Percentiles rank a stretch among this genome's conserved stretches.
phyloP scores from a whole-genome alignment of 78 protist species.

The Protostelium mycophagum region DNA sequence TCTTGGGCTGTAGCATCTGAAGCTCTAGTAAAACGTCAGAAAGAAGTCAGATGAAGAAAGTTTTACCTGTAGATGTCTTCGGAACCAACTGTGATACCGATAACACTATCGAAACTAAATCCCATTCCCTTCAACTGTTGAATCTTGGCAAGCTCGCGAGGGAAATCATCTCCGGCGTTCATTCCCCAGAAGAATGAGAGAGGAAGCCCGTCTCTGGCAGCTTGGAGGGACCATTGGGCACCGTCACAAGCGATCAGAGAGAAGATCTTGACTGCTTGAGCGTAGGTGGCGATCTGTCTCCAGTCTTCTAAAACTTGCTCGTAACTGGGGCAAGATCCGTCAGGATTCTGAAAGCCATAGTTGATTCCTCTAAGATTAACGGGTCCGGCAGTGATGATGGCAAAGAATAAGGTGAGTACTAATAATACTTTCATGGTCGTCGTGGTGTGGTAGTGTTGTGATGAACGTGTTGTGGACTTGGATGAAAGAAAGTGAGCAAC shows the following conservation, averaged over 20 bases:
- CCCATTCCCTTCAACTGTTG: neutral
- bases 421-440: too few species aligned
- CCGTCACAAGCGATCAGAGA: neutral
- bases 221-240: neutral
- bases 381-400: too few species aligned
- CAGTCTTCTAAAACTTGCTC: neutral
- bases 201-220: too few species aligned
- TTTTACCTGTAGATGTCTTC: neutral
- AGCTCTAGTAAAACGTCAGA: too few species aligned
- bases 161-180: neutral
- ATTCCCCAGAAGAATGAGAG: neutral
- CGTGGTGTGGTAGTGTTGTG: too few species aligned
- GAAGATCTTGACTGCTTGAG: neutral
- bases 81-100: neutral
- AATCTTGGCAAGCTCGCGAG: neutral
- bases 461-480: too few species aligned
- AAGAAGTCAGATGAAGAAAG: too few species aligned
- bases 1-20: neutral
- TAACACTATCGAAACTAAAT: neutral
- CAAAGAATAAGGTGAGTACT: too few species aligned
- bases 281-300: neutral
- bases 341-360: neutral
- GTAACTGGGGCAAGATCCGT: neutral
- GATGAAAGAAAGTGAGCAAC: too few species aligned
- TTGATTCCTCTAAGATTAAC: too few species aligned